Evolutionary conservation across 2,329 filamentous ascomycete genomes (phyloP), one percentile per base, ranked within the genome.

Genomic region (Nectriaceae sp.): DNA sequence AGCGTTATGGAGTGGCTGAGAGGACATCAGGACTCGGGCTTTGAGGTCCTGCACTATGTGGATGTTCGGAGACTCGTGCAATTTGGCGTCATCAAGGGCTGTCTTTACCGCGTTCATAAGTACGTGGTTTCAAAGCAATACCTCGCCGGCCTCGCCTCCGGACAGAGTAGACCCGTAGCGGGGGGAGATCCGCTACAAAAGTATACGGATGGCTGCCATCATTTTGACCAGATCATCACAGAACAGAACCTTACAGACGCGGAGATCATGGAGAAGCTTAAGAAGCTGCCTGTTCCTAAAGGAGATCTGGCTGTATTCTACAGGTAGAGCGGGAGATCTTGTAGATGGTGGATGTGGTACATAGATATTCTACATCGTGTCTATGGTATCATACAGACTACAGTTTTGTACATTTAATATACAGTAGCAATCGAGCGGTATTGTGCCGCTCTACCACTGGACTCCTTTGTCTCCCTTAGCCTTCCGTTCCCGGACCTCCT

Each of bases 1-100:
- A 89, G 85, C n/a, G 79, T 97, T 11, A 88, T 88, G 64, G 89
- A 93, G 66, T 97, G 91, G 90, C 85, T 94, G 57, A 79, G 88
- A 49, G 77, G 85, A 24, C 88, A 96, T 68, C 80, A 84, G 56
- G 82, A 87, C 35, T 73, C 75, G 39, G 83, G 82, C 1, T 77
- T 85, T 52, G 78, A 84, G 49, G 78, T 88, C 33, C 77, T 97
- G 8, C 76, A 80, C 11, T 86, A 87, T 62, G 84, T 99, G 48
- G 94, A 99, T 67, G 84, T 97, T 46, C 84, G 94, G 11, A 86
- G 94, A 21, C 86, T 99, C 54, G 90, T 97, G 54, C 95, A 96
- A 50, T 99, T 97, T 63, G 94, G 93, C 48, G 82, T 97, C 50
- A 96, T 97, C 68, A 97, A 97, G 71, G 92, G 93, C 15, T 89